Conservation (phyloP, 306 rosid genomes). For the Castanea sativa region DNA sequence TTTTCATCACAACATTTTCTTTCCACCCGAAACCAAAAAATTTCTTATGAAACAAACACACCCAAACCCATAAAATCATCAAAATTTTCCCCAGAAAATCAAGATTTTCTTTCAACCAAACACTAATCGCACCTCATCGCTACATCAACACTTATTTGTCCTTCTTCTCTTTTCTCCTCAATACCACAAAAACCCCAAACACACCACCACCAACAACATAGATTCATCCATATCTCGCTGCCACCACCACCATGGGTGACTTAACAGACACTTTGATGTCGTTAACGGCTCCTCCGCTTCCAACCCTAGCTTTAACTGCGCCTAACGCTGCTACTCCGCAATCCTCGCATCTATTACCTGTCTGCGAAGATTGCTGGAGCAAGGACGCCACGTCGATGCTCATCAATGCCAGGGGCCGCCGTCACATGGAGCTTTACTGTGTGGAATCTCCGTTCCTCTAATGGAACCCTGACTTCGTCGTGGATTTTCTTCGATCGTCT, state of each 20-base stretch:
- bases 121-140: conserved; percentile 16
- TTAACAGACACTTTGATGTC: conserved; percentile 52
- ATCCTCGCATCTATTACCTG: conserved; percentile 58
- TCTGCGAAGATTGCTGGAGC: conserved; percentile 95
- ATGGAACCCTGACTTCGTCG: conserved; percentile 42
- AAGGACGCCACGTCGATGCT: conserved; percentile 90
- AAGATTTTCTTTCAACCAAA: too few species aligned
- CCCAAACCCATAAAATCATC: too few species aligned
- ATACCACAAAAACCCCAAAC: not conserved
- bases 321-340: too few species aligned
- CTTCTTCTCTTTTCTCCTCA: not conserved
- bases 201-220: not conserved
- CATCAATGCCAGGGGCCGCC: conserved; percentile 88
- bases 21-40: too few species aligned
- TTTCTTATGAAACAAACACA: too few species aligned
- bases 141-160: not conserved
- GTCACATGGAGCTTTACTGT: conserved; percentile 86
- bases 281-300: conserved; percentile 26
- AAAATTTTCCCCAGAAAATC: too few species aligned
- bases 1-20: too few species aligned
- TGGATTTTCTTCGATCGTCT: conserved; percentile 85
- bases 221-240: not conserved
- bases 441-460: conserved; percentile 79
- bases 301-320: too few species aligned
- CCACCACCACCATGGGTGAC: conserved; percentile 57